A percentile compares a stretch with the other conserved stretches of the same genome.
phyloP scores from a whole-genome alignment of 2,329 filamentous ascomycete genomes.

The Ophiostoma tasmaniense region DNA sequence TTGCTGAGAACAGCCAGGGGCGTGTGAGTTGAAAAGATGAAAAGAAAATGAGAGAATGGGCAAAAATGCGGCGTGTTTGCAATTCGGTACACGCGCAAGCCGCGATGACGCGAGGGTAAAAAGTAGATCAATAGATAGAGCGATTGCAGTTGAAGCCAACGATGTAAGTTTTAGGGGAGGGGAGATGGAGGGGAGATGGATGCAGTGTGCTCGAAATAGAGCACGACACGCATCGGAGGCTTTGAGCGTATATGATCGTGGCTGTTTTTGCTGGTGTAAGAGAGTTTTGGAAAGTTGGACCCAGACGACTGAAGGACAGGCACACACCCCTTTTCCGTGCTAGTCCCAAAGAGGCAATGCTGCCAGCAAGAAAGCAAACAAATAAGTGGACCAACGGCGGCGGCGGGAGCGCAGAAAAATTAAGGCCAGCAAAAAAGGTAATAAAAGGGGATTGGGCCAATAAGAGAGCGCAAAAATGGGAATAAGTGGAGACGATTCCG shows the following conservation, averaged over 20 bases:
- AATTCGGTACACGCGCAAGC: background rate
- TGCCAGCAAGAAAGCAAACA: slow-evolving; percentile 10
- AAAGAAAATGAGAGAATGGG: background rate
- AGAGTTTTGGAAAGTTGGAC: slow-evolving; percentile 14
- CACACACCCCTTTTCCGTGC: slow-evolving; percentile 10
- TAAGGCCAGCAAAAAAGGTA: background rate
- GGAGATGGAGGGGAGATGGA: background rate
- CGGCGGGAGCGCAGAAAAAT: background rate
- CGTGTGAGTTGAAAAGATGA: background rate
- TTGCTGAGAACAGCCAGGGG: background rate
- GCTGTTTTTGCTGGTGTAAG: slow-evolving; percentile 18
- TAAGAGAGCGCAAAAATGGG: background rate
- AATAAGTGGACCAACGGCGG: slow-evolving; percentile 12
- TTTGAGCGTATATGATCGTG: background rate
- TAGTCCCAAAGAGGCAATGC: slow-evolving; percentile 8
- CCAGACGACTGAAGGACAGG: background rate
- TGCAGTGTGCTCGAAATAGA: background rate
- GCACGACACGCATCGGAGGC: background rate
- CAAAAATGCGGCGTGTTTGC: background rate
- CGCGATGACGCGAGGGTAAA: background rate
- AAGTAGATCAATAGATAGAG: background rate
- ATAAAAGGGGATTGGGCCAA: slow-evolving; percentile 10
- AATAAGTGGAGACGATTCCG: slow-evolving; percentile 1
- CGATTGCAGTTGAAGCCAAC: background rate
- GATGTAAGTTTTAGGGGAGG: background rate